Evolutionary conservation across 2,329 filamentous ascomycete species (phyloP).

Genomic region (Diaporthe humulicola): DNA sequence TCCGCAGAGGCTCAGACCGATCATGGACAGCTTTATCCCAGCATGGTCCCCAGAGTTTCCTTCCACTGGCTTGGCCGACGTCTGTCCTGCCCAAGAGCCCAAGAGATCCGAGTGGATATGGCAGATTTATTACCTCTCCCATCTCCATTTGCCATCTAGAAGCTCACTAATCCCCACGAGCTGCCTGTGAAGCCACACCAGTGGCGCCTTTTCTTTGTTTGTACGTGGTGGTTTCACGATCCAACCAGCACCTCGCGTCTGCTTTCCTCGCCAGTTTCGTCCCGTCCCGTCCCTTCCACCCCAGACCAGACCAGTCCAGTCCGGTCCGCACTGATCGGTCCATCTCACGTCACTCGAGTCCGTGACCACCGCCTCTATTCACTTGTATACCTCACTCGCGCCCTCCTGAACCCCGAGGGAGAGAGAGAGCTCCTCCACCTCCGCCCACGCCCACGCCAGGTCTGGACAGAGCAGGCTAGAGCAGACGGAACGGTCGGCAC

Average conservation of each 20-base stretch:
- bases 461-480: background rate
- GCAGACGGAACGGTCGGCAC: background rate
- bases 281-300: background rate
- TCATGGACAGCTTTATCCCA: conserved; percentile 27
- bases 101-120: conserved; percentile 25
- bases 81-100: conserved; percentile 12
- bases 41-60: conserved; percentile 23
- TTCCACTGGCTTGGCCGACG: conserved; percentile 20
- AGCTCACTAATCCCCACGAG: background rate
- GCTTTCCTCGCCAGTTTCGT: conserved; percentile 16
- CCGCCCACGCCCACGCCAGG: background rate
- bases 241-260: background rate
- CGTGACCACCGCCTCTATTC: background rate
- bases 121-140: conserved; percentile 12
- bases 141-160: background rate
- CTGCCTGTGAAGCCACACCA: conserved; percentile 7
- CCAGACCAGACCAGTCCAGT: background rate
- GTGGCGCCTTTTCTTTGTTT: conserved; percentile 7
- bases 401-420: background rate
- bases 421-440: background rate
- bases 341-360: conserved; percentile 21
- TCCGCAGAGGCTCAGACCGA: conserved; percentile 27
- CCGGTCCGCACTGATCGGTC: background rate
- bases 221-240: conserved; percentile 4
- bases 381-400: background rate